These are phyloP conservation scores for Fabrea salina DNA, from an alignment of 169 alveolate genomes.

Conservation along the genomic window DNA sequence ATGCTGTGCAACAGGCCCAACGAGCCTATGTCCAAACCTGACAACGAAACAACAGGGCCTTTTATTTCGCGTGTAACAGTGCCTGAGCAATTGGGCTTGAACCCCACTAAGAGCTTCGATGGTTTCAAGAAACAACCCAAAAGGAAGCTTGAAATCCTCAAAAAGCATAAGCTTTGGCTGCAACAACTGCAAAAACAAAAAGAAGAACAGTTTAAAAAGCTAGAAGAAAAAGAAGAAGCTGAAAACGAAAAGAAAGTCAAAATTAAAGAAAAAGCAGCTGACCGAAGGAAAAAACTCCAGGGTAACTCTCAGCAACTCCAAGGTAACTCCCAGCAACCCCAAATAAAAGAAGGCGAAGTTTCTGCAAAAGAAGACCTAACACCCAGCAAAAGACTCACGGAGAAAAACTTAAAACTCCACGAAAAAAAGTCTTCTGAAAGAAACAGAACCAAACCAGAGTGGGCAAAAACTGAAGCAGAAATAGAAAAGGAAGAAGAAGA, in stretches of 20 bases:
- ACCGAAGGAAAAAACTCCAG: not conserved
- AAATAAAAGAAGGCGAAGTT: not conserved
- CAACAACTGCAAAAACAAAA: conserved; percentile 26
- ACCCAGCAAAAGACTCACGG: conserved; percentile 21
- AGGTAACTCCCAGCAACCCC: not conserved
- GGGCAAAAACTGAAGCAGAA: conserved; percentile 43
- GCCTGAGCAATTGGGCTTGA: conserved; percentile 50
- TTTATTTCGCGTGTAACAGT: conserved; percentile 60
- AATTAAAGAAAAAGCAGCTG: not conserved
- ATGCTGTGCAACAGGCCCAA: conserved; percentile 81
- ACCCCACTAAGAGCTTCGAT: conserved; percentile 41
- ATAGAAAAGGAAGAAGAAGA: conserved; percentile 27
- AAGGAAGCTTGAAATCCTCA: not conserved
- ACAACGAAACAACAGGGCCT: conserved; percentile 28
- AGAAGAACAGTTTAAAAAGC: not conserved
- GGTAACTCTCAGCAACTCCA: not conserved
- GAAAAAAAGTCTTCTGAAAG: not conserved
- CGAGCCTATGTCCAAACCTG: conserved; percentile 38
- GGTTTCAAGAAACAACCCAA: not conserved
- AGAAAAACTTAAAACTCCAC: conserved; percentile 25
- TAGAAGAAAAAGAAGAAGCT: not conserved
- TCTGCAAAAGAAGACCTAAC: not conserved
- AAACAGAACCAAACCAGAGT: conserved; percentile 34
- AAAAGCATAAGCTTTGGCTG: conserved; percentile 20
- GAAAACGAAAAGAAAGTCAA: not conserved